Conservation (phyloP, 176 grass and related monocot species). For the Cenchrus purpureus region DNA sequence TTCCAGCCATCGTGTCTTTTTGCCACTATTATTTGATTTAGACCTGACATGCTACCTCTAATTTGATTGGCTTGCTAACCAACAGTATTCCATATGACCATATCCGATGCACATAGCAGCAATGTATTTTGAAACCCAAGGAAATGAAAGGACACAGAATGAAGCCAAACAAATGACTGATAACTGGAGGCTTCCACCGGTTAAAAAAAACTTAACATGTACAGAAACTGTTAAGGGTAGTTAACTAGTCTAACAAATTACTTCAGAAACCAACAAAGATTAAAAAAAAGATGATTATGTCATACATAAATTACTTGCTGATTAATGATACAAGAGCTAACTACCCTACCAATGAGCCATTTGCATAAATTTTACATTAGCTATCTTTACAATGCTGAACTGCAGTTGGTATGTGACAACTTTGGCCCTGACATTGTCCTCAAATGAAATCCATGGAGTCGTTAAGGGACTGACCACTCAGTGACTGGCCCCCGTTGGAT, state of each 20-base stretch:
- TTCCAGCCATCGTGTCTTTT: slow-evolving; percentile 1
- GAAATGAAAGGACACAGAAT: neutral
- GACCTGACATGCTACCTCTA: neutral
- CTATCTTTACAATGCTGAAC: slow-evolving; percentile 62
- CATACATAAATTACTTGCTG: slow-evolving; percentile 51
- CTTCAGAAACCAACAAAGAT: slow-evolving; percentile 32
- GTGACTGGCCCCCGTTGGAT: slow-evolving; percentile 63
- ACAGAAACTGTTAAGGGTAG: slow-evolving; percentile 38
- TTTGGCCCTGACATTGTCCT: slow-evolving; percentile 33
- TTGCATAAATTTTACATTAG: slow-evolving; percentile 61
- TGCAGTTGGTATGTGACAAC: slow-evolving; percentile 46
- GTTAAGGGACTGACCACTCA: slow-evolving; percentile 58
- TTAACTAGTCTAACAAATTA: slow-evolving; percentile 33
- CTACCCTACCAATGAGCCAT: slow-evolving; percentile 52
- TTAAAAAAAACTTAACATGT: slow-evolving; percentile 18
- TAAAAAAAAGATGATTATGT: slow-evolving; percentile 18
- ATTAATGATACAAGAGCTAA: slow-evolving; percentile 49
- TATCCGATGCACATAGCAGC: neutral
- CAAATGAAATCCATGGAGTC: slow-evolving; percentile 96
- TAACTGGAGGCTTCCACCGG: neutral
- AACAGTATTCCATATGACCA: neutral
- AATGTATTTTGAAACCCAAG: neutral
- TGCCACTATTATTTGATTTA: slow-evolving; percentile 24
- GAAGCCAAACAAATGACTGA: neutral
- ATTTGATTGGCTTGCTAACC: neutral